phyloP scores from a whole-genome alignment of 805 yeast genomes.

The Tetrapisispora nanseiensis region DNA sequence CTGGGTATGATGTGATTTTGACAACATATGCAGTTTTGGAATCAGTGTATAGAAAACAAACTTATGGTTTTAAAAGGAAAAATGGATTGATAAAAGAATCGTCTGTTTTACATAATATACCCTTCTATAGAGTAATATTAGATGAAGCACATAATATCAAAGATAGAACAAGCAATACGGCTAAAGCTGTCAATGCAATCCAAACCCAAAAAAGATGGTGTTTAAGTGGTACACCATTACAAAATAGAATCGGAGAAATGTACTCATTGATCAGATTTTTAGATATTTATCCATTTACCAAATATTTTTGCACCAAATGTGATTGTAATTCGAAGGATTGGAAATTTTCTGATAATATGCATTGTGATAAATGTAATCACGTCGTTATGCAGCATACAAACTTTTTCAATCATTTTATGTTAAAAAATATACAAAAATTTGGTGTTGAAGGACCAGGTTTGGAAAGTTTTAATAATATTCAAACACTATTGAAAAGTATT shows the following conservation, averaged over 20 bases:
- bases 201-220: slow-evolving; percentile 78
- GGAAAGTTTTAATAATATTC: slow-evolving; percentile 67
- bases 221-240: slow-evolving; percentile 91
- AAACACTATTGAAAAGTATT: slow-evolving; percentile 61
- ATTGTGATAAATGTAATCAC: slow-evolving; percentile 82
- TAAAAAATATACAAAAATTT: slow-evolving; percentile 83
- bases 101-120: slow-evolving; percentile 61
- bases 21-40: slow-evolving; percentile 92
- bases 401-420: slow-evolving; percentile 89
- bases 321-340: slow-evolving; percentile 75
- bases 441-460: slow-evolving; percentile 78
- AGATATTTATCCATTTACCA: slow-evolving; percentile 74
- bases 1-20: slow-evolving; percentile 57
- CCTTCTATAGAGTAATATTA: slow-evolving; percentile 75
- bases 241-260: slow-evolving; percentile 92
- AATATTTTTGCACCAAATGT: slow-evolving; percentile 89
- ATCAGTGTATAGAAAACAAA: slow-evolving; percentile 73
- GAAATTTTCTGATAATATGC: slow-evolving; percentile 74
- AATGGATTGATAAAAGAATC: slow-evolving; percentile 61
- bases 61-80: slow-evolving; percentile 71
- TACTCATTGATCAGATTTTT: slow-evolving; percentile 84
- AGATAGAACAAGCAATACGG: slow-evolving; percentile 87
- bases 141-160: slow-evolving; percentile 98
- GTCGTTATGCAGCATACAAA: slow-evolving; percentile 92
- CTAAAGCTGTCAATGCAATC: slow-evolving; percentile 77